These are phyloP conservation scores for Stachybotrys chlorohalonatus DNA, from an alignment of 2,329 filamentous ascomycete genomes.

Conservation along the genomic window DNA sequence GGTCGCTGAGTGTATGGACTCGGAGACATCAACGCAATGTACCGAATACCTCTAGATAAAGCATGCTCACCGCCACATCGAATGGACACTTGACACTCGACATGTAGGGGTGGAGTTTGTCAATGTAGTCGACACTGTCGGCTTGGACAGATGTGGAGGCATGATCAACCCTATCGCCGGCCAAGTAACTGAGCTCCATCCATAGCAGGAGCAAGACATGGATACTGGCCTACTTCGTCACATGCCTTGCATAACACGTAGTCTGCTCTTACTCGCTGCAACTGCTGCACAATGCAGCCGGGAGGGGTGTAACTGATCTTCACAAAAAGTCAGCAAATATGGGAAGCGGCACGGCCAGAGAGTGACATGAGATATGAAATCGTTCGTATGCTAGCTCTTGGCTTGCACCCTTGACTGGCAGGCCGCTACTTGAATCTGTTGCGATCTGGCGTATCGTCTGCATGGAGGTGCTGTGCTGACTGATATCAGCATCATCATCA, in stretches of 20 bases:
- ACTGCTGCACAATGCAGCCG: background rate
- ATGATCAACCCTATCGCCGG: background rate
- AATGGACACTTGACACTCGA: background rate
- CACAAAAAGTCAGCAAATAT: background rate
- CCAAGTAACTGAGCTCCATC: no score
- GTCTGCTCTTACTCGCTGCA: background rate
- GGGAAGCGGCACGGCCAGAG: background rate
- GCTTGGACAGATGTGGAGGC: background rate
- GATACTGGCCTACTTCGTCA: background rate
- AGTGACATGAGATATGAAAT: background rate
- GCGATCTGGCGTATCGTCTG: no score
- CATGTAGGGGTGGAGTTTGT: background rate
- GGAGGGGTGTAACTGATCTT: background rate
- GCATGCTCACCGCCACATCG: background rate
- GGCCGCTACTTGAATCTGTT: no score
- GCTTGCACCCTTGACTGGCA: no score
- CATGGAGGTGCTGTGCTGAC: no score
- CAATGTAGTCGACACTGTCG: background rate
- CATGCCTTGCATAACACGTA: background rate
- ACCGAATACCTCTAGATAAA: background rate
- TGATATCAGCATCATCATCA: no score
- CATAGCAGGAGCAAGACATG: background rate
- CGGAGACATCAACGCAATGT: background rate
- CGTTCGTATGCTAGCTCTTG: no score
- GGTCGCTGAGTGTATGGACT: background rate